Evolutionary conservation across 108 stramenopile species (phyloP).

Genomic region (Halocafeteria seosinensis): DNA sequence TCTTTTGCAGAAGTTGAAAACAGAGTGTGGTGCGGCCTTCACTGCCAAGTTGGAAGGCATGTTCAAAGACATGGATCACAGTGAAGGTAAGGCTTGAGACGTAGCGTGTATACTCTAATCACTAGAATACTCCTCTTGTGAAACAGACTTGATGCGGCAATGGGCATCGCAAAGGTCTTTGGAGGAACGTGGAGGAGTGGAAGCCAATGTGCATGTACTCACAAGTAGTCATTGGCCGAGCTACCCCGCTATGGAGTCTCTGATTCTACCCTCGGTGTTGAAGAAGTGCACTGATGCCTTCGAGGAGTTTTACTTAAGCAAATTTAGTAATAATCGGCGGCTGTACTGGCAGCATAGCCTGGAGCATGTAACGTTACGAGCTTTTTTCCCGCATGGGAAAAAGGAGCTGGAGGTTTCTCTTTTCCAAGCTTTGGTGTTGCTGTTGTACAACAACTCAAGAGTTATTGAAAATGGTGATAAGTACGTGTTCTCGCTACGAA

Average conservation of each 20-base stretch:
- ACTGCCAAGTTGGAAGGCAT: constrained; percentile 98
- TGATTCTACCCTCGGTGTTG: constrained; percentile 48
- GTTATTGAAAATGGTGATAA: constrained; percentile 12
- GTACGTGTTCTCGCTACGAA: no score
- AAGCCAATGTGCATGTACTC: constrained; percentile 57
- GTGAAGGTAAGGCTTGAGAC: no score
- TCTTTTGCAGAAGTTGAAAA: no score
- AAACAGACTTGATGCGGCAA: constrained; percentile 1
- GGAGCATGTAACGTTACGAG: constrained; percentile 58
- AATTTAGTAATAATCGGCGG: constrained; percentile 75
- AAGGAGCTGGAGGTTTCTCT: constrained; percentile 65
- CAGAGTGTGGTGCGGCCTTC: constrained; percentile 87
- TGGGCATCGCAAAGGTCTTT: no score
- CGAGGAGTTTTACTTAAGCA: constrained; percentile 50
- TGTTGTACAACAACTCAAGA: constrained; percentile 52
- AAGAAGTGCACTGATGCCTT: constrained; percentile 40
- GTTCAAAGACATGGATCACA: constrained; percentile 95
- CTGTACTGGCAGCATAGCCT: constrained; percentile 83
- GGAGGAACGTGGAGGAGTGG: no score
- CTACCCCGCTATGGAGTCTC: constrained; percentile 51
- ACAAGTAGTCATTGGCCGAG: constrained; percentile 92
- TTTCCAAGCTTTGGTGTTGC: constrained; percentile 71
- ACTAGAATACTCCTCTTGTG: not conserved
- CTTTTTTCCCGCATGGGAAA: constrained; percentile 25
- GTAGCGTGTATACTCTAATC: no score